A percentile compares a stretch with the other conserved stretches of the same genome.
Evolutionary conservation across 768 basidiomycete genomes (phyloP).

Genomic region (Psilocybe subaeruginosa): DNA sequence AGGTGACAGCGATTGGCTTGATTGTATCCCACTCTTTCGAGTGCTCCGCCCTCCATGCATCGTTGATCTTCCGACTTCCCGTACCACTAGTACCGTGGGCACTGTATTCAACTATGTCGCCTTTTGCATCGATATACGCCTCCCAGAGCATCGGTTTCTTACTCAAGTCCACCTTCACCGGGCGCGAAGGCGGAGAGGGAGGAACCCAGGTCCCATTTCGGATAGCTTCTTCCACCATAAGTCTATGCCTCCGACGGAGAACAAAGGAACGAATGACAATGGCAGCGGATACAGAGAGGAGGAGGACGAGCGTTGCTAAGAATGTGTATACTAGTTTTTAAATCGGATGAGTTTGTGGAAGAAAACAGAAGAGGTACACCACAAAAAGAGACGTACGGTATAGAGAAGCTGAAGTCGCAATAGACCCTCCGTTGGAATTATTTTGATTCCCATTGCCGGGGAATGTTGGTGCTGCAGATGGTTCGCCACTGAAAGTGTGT

Average conservation of each 20-base stretch:
- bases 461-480: neutral
- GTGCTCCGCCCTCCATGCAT: slow-evolving; percentile 19
- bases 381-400: slow-evolving; percentile 31
- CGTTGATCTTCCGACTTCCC: slow-evolving; percentile 15
- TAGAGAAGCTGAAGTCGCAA: slow-evolving; percentile 32
- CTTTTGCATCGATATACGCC: slow-evolving; percentile 37
- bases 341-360: neutral
- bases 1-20: slow-evolving; percentile 34
- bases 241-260: slow-evolving; percentile 62
- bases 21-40: slow-evolving; percentile 35
- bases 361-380: neutral
- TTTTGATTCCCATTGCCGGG: neutral
- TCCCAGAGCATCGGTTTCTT: slow-evolving; percentile 55
- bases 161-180: slow-evolving; percentile 38
- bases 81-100: neutral
- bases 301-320: slow-evolving; percentile 68
- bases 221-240: slow-evolving; percentile 64
- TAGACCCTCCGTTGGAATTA: slow-evolving; percentile 5
- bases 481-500: neutral
- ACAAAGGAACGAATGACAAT: slow-evolving; percentile 68
- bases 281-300: slow-evolving; percentile 67
- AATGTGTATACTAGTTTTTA: slow-evolving; percentile 45
- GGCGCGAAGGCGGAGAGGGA: slow-evolving; percentile 28
- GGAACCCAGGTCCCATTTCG: slow-evolving; percentile 64
- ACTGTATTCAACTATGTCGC: slow-evolving; percentile 3